Percentiles rank a stretch among this genome's conserved stretches.
Evolutionary conservation across 2,329 filamentous ascomycete species (phyloP).

Genomic region (Colletotrichum echinochloae): DNA sequence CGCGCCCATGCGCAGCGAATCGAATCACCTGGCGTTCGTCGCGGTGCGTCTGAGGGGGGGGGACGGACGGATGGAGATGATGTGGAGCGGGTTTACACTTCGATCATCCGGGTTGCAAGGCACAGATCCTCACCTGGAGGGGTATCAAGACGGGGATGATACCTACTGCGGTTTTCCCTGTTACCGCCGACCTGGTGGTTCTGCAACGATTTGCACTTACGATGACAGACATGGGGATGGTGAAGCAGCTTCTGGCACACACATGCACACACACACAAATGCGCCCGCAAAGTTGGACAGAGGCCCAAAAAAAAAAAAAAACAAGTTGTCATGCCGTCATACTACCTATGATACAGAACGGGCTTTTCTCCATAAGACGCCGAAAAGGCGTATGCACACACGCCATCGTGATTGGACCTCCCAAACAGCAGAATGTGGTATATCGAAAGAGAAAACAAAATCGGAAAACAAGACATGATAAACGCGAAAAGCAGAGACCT

Average conservation of each 20-base stretch:
- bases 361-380: conserved; percentile 23
- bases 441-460: conserved; percentile 30
- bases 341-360: conserved; percentile 35
- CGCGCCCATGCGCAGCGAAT: conserved; percentile 11
- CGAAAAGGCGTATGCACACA: conserved; percentile 7
- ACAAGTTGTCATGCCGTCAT: conserved; percentile 35
- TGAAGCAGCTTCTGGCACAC: background rate
- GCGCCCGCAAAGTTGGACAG: conserved; percentile 5
- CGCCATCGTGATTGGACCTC: conserved; percentile 34
- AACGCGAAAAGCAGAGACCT: background rate
- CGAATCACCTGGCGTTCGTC: conserved; percentile 13
- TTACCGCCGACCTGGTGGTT: conserved; percentile 11
- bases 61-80: conserved; percentile 11
- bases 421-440: conserved; percentile 38
- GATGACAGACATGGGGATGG: conserved; percentile 8
- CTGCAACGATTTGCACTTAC: conserved; percentile 14
- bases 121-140: conserved; percentile 14
- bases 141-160: conserved; percentile 8
- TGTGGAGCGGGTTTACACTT: conserved; percentile 9
- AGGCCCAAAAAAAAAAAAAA: too few relatives aligned
- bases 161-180: conserved; percentile 29
- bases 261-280: background rate
- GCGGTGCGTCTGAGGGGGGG: background rate
- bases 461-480: conserved; percentile 8
- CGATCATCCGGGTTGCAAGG: conserved; percentile 32